Base-by-base conservation (phyloP, 169 alveolate species). In the Toxoplasma gondii region DNA sequence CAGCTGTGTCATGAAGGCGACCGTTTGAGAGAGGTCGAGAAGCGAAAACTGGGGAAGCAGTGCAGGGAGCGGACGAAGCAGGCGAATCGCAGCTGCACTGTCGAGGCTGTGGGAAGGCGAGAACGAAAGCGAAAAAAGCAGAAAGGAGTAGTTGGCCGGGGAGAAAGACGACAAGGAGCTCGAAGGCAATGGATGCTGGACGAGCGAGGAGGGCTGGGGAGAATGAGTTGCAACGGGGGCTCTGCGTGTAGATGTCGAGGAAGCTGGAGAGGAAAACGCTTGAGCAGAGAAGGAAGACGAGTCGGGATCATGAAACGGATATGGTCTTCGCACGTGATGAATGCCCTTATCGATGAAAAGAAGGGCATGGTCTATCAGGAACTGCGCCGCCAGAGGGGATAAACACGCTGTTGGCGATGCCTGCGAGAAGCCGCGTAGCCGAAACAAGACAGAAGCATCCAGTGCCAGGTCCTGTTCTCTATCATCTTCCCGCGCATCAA, bases 21-120 rank as follows among this genome's bases (percentile, higher is more conserved):
- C 39, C 10, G 86, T 27, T 19, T 78, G 86, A 38, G 86, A 78
- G 44, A 78, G 45, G 43, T 78, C 86, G 39, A 36, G 86, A n/a
- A 78, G 86, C 19, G 86, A 78, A n/a, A 78, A 78, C 39, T 78
- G 45, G 9, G 86, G 86, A 17, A 78, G 86, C 19, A 78, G 86
- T 1, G 24, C 29, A 31, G 86, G 86, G n/a, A 78, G 86, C 5
- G 86, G 86, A n/a, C n/a, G 49, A 17, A 78, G 86, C 27, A 78
- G 86, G n/a, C 39, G 19, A n/a, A 38, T 17, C 27, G 45, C 86
- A 0, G 86, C 86, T n/a, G 9, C 44, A n/a, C 49, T 10, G 86
- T 27, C 10, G 49, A 78, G 44, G 45, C 49, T 19, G 31, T 38
- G 86, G 45, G 86, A 78, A 27, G 86, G 44, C 44, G 86, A n/a